Evolutionary conservation across 306 rosid genomes (phyloP).

Genomic region (Ziziphus jujuba): DNA sequence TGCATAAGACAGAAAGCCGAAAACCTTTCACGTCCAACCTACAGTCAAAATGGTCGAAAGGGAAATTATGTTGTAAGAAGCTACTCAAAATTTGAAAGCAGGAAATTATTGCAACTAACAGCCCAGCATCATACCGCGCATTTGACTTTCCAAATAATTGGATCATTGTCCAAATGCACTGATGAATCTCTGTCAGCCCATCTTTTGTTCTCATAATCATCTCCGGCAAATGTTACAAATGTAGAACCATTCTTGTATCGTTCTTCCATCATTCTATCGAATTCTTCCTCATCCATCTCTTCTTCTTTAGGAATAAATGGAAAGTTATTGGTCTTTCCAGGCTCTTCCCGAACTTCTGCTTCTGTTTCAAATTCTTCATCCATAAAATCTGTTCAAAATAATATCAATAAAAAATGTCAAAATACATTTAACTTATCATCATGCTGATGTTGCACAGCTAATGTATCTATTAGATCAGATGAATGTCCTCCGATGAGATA

Average conservation of each 20-base stretch:
- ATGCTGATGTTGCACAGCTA: not conserved
- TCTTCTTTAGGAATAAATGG: slow-evolving; percentile 80
- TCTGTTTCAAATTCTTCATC: slow-evolving; percentile 49
- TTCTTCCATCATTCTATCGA: slow-evolving; percentile 74
- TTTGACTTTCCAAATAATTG: slow-evolving; percentile 89
- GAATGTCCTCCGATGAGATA: too few relatives aligned
- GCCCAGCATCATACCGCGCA: slow-evolving; percentile 61
- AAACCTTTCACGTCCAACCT: slow-evolving; percentile 95
- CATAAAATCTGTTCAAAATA: slow-evolving; percentile 41
- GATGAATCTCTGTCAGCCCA: slow-evolving; percentile 36
- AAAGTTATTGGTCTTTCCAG: slow-evolving; percentile 39
- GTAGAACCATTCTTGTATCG: slow-evolving; percentile 46
- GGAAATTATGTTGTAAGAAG: not conserved
- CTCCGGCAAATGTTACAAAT: slow-evolving; percentile 46
- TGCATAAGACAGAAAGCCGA: slow-evolving; percentile 89
- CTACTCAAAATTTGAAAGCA: not conserved
- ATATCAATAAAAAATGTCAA: slow-evolving; percentile 14
- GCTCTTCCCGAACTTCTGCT: slow-evolving; percentile 33
- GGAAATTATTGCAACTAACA: slow-evolving; percentile 5
- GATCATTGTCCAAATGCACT: slow-evolving; percentile 37
- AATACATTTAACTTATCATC: not conserved
- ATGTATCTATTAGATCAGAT: too few relatives aligned
- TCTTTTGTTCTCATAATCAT: slow-evolving; percentile 65
- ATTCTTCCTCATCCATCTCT: slow-evolving; percentile 72
- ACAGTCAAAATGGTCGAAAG: slow-evolving; percentile 12